Base-by-base conservation (phyloP, 805 yeast species). In the Candida fluviatilis region DNA sequence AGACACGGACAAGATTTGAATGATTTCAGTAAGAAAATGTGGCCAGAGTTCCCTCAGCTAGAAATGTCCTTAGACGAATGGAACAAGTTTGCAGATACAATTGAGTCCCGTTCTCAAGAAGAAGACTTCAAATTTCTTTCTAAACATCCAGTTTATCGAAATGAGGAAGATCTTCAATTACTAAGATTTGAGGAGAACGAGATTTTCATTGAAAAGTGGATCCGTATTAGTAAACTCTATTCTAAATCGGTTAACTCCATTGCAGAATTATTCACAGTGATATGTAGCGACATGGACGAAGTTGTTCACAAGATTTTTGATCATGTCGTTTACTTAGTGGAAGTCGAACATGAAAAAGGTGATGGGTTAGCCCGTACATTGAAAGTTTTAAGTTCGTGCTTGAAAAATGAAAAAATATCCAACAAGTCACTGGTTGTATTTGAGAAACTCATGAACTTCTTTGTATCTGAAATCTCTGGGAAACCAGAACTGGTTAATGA, bases 381-480 rank as follows among this genome's bases (percentile, higher is more conserved):
- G 17, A 45, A 46, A 25, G 32, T 52, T 11, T 38, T 52, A 2
- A 36, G 45, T 8, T 26, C 37, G 14, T 29, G 45, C 5, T 36
- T 52, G 11, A 45, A 39, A 18, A 40, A 45, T 31, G 54, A 49
- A 12, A 31, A 32, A 16, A 38, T 31, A 13, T 39, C 43, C 11
- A 33, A 32, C 4, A 18, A 24, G 14, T 38, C 42, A 10, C 29
- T 38, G 26, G 37, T 34, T 2, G 38, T 49, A 6, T 54, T 55
- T 39, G 65, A 62, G 5, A 52, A 55, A 5, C 70, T 75, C 39
- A 42, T 69, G 3, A 34, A 47, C 0, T 66, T 65, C 25, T 51
- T 78, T 21, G 50, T 60, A 10, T 56, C 50, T 1, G 60, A 63
- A 2, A 42, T 78, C 8, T 55, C 34, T 34, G 27, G 23, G 13